These are phyloP conservation scores for Persicaria tinctoria DNA, from an alignment of 148 eudicot genomes.

Conservation along the genomic window DNA sequence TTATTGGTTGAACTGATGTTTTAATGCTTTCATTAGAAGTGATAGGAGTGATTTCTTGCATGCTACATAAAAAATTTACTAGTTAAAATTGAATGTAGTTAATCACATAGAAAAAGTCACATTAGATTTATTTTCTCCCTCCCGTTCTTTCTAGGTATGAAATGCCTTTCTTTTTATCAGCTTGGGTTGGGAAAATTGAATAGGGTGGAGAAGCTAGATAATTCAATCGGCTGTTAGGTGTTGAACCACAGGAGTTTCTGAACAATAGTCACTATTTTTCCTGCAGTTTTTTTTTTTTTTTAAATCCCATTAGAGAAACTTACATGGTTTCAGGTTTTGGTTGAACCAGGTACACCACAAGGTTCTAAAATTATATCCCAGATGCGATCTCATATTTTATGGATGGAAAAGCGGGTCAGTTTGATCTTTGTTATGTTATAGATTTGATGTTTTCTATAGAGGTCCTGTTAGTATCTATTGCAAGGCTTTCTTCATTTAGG, in stretches of 20 bases:
- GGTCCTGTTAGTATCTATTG: background rate
- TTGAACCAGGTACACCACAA: conserved; percentile 97
- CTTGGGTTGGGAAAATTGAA: background rate
- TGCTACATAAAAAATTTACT: background rate
- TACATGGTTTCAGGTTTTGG: conserved; percentile 45
- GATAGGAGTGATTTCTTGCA: background rate
- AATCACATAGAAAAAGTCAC: background rate
- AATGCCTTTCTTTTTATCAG: background rate
- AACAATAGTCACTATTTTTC: background rate
- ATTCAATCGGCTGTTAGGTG: background rate
- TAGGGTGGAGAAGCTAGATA: background rate
- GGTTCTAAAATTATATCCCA: conserved; percentile 86
- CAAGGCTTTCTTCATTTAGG: background rate
- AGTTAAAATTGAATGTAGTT: background rate
- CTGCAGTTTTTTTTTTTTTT: background rate
- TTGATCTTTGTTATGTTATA: background rate
- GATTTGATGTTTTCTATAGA: background rate
- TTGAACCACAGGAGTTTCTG: background rate
- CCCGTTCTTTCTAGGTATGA: background rate
- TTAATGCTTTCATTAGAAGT: background rate
- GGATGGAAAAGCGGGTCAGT: conserved; percentile 97
- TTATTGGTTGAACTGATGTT: background rate
- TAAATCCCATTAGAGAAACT: background rate
- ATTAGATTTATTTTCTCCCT: background rate
- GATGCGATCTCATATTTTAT: conserved; percentile 86